A percentile compares a stretch with the other conserved stretches of the same genome.
phyloP scores from a whole-genome alignment of 495 filamentous ascomycete species.

The Talaromyces adpressus region DNA sequence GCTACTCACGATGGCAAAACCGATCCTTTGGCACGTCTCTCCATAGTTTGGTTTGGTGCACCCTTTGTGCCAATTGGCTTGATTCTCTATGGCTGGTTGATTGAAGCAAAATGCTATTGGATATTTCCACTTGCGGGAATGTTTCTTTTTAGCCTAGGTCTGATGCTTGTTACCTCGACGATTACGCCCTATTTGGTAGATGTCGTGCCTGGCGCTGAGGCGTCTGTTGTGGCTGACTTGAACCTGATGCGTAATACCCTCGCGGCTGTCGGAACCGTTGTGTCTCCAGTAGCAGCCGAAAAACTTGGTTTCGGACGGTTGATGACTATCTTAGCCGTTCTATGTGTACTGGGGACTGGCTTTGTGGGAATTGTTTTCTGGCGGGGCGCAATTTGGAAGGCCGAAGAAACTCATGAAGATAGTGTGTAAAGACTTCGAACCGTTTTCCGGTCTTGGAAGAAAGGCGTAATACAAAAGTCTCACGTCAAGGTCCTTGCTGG shows the following conservation, averaged over 20 bases:
- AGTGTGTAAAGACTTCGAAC: too few relatives aligned
- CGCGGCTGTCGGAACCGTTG: not conserved
- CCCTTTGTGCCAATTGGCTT: conserved; percentile 9
- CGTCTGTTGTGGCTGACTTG: not conserved
- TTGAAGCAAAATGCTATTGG: conserved; percentile 4
- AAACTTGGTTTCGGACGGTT: not conserved
- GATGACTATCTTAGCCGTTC: not conserved
- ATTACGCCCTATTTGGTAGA: not conserved
- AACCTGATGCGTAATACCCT: not conserved
- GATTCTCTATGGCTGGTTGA: conserved; percentile 11
- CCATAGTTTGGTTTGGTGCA: conserved; percentile 9
- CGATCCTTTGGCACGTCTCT: conserved; percentile 9
- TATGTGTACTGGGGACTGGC: not conserved
- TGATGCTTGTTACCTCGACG: not conserved
- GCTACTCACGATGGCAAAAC: not conserved
- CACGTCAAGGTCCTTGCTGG: too few relatives aligned
- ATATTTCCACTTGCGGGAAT: conserved; percentile 4
- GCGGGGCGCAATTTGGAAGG: not conserved
- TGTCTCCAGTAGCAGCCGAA: not conserved
- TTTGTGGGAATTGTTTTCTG: not conserved
- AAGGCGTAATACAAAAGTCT: too few relatives aligned
- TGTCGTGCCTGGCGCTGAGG: not conserved
- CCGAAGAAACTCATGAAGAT: too few relatives aligned
- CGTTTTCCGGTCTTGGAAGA: too few relatives aligned
- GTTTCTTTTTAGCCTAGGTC: not conserved